phyloP scores from a whole-genome alignment of 148 eudicot genomes.

The Agrostemma githago region DNA sequence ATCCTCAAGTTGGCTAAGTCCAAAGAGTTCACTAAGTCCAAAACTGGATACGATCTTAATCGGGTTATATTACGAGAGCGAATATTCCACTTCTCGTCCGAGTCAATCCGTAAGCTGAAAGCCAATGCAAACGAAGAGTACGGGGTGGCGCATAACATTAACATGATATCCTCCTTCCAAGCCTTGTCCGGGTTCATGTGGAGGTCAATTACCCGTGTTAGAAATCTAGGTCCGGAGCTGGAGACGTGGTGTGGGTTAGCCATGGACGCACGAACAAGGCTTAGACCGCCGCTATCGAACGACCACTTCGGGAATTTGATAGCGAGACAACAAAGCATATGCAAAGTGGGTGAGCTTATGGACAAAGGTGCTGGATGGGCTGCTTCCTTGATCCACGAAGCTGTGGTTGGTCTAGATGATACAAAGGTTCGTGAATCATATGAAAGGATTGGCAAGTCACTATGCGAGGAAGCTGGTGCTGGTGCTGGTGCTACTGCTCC shows the following conservation, averaged over 20 bases:
- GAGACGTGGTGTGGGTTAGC: constrained; percentile 62
- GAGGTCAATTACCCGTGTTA: constrained; percentile 67
- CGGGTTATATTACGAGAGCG: constrained; percentile 5
- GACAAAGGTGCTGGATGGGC: constrained; percentile 43
- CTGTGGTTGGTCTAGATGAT: constrained; percentile 42
- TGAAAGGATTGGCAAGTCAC: neutral
- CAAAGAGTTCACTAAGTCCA: neutral
- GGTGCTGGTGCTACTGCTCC: neutral
- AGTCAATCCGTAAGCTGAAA: neutral
- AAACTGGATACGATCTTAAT: neutral
- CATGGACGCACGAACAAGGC: constrained; percentile 49
- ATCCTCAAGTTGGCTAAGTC: constrained; percentile 11
- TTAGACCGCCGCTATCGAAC: constrained; percentile 46
- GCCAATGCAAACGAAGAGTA: constrained; percentile 28
- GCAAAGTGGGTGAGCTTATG: constrained; percentile 40
- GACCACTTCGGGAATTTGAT: constrained; percentile 61
- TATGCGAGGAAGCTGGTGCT: constrained; percentile 19
- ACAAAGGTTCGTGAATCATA: neutral
- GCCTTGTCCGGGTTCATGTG: constrained; percentile 67
- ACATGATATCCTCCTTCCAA: constrained; percentile 68
- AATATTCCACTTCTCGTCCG: constrained; percentile 18
- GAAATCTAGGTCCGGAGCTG: constrained; percentile 32
- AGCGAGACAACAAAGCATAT: constrained; percentile 17
- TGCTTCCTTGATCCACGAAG: constrained; percentile 31
- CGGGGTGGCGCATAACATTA: neutral